phyloP scores from a whole-genome alignment of 345 rosid species.

The Hibiscus trionum region DNA sequence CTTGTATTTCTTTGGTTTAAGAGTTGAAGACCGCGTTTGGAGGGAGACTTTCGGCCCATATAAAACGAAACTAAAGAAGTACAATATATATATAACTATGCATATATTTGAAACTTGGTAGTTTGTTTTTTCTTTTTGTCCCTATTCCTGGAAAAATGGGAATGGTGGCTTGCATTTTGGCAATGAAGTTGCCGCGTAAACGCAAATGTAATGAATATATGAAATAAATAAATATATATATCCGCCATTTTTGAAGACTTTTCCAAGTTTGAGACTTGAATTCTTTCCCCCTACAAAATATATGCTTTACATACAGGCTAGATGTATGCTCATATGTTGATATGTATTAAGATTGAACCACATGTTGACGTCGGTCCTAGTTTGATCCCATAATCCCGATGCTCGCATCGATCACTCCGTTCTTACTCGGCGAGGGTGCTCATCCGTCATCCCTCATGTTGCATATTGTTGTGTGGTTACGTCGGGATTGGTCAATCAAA shows the following conservation, averaged over 20 bases:
- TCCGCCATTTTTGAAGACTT: neutral
- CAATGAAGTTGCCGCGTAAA: neutral
- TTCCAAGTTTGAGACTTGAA: neutral
- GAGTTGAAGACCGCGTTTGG: conserved; percentile 9
- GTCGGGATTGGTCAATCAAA: too few species aligned
- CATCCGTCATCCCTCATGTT: too few species aligned
- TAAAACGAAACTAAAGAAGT: conserved; percentile 7
- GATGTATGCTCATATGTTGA: too few species aligned
- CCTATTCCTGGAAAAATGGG: neutral
- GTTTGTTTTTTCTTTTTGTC: neutral
- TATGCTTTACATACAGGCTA: too few species aligned
- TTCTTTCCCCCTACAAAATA: neutral
- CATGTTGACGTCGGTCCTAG: too few species aligned
- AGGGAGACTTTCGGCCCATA: neutral
- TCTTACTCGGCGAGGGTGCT: too few species aligned
- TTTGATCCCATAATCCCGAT: too few species aligned
- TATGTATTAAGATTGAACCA: too few species aligned
- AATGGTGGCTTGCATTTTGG: neutral
- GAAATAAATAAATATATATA: too few species aligned
- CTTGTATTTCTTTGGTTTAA: neutral
- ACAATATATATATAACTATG: neutral
- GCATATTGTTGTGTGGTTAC: too few species aligned
- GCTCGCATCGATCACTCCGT: too few species aligned
- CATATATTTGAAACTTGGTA: neutral
- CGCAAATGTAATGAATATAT: too few species aligned